These are phyloP conservation scores for Euphorbia pulcherrima DNA, from an alignment of 345 rosid species.

Conservation along the genomic window DNA sequence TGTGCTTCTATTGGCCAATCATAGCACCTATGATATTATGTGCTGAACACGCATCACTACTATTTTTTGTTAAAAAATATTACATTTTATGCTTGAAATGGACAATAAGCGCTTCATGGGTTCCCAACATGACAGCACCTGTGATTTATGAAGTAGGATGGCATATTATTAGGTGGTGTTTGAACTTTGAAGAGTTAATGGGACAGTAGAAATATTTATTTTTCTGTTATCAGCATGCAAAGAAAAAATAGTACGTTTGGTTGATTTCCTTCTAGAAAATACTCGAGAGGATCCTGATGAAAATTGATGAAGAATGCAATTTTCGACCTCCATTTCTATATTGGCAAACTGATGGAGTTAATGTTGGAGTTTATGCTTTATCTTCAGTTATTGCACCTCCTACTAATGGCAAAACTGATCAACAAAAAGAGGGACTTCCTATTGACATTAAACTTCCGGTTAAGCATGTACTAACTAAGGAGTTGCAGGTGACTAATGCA, in stretches of 20 bases:
- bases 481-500: constrained; percentile 66
- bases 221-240: too few relatives aligned
- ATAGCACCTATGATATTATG: not conserved
- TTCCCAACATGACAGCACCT: not conserved
- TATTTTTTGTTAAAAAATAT: not conserved
- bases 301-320: not conserved
- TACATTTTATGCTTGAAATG: not conserved
- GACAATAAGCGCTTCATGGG: not conserved
- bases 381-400: constrained; percentile 70
- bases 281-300: constrained; percentile 9
- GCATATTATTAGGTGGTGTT: not conserved
- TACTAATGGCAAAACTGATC: constrained; percentile 44
- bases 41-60: not conserved
- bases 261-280: not conserved
- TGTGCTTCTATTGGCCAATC: not conserved
- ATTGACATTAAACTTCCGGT: constrained; percentile 84
- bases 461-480: constrained; percentile 80
- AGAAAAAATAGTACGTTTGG: not conserved
- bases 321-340: not conserved
- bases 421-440: constrained; percentile 67
- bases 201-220: not conserved
- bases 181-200: not conserved
- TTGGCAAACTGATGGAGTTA: constrained; percentile 14
- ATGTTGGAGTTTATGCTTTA: constrained; percentile 21
- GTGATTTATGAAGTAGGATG: not conserved